Evolutionary conservation across 1,284 basidiomycete species (phyloP).

Genomic region (Trametes polyzona): DNA sequence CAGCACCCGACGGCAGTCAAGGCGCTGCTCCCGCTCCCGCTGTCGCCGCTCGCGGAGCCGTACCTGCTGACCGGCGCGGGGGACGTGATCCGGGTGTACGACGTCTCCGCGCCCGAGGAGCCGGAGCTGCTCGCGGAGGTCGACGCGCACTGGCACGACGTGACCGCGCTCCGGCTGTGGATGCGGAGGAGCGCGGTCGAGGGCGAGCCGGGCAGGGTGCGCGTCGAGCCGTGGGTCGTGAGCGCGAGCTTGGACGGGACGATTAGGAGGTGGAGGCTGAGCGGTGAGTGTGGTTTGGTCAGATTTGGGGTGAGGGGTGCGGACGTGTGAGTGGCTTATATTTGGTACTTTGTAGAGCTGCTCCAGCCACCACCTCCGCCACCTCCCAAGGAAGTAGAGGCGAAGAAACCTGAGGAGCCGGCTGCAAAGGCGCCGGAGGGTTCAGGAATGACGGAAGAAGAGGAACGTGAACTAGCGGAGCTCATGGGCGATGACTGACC

Average conservation of each 20-base stretch:
- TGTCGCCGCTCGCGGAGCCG: conserved; percentile 63
- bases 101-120: conserved; percentile 63
- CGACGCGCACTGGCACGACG: conserved; percentile 88
- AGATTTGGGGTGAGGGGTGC: not conserved
- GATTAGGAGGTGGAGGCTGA: conserved; percentile 79
- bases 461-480: conserved; percentile 81
- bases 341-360: conserved; percentile 48
- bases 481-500: conserved; percentile 65
- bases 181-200: conserved; percentile 49
- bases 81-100: conserved; percentile 78
- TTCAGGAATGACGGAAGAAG: conserved; percentile 65
- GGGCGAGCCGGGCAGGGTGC: conserved; percentile 43
- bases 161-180: conserved; percentile 78
- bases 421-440: conserved; percentile 7
- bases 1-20: conserved; percentile 71
- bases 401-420: conserved; percentile 27
- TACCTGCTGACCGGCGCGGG: conserved; percentile 83
- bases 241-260: conserved; percentile 86
- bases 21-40: conserved; percentile 68
- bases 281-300: conserved; percentile 50
- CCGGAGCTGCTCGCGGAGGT: conserved; percentile 70
- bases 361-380: conserved; percentile 52
- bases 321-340: not conserved
- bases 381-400: conserved; percentile 37
- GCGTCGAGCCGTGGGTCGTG: conserved; percentile 76